phyloP scores from a whole-genome alignment of 2,329 filamentous ascomycete species.

The Ascochyta rabiei region DNA sequence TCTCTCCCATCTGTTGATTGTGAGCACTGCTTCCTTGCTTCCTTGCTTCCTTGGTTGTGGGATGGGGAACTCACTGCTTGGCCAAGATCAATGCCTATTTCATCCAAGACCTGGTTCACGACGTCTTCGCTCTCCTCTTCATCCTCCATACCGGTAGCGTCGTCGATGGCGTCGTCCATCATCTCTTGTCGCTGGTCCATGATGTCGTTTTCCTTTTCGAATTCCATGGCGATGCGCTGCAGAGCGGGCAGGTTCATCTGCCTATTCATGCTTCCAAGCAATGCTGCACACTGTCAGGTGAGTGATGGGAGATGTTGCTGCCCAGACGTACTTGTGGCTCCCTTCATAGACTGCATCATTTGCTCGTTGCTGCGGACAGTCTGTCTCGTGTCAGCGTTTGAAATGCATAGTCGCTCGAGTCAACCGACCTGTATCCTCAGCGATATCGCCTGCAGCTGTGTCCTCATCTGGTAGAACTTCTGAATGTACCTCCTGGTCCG shows the following conservation, averaged over 20 bases:
- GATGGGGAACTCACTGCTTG: conserved; percentile 70
- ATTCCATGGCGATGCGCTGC: conserved; percentile 98
- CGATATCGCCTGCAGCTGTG: conserved; percentile 94
- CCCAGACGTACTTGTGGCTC: conserved; percentile 67
- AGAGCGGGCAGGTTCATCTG: conserved; percentile 96
- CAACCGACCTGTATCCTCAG: conserved; percentile 83
- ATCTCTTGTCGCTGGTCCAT: conserved; percentile 99
- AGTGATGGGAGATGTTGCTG: not conserved
- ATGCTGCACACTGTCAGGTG: conserved; percentile 54
- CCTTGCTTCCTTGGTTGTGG: not conserved
- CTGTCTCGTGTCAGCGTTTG: conserved; percentile 54
- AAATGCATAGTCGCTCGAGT: not conserved
- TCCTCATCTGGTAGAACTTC: conserved; percentile 98
- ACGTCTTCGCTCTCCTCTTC: conserved; percentile 98
- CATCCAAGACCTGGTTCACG: conserved; percentile 93
- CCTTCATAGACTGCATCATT: conserved; percentile 99
- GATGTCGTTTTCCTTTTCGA: conserved; percentile 97
- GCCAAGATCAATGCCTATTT: conserved; percentile 92
- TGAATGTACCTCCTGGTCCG: conserved; percentile 92
- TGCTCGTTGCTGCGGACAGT: conserved; percentile 98
- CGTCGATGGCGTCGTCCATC: conserved; percentile 99
- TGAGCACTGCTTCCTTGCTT: conserved; percentile 16
- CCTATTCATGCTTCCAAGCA: conserved; percentile 95
- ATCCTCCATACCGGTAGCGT: conserved; percentile 87
- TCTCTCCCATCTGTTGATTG: conserved; percentile 78